Percentiles rank a stretch among this genome's conserved stretches.
phyloP scores from a whole-genome alignment of 331 rosid genomes.

The Erythrophleum ivorense region DNA sequence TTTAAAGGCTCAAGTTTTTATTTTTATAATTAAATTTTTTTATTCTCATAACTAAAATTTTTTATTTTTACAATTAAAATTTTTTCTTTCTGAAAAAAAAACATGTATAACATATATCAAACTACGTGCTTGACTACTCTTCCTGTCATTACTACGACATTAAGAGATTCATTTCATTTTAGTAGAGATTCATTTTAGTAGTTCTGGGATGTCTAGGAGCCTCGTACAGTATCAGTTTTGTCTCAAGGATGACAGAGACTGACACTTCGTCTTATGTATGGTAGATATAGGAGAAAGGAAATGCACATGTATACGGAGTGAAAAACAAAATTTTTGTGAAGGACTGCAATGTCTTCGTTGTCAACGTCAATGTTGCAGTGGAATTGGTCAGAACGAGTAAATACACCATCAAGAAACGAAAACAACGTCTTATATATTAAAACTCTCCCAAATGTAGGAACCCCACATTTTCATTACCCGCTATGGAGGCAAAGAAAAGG shows the following conservation, averaged over 20 bases:
- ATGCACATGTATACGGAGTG: background rate
- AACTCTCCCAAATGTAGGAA: background rate
- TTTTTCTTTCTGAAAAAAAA: too few species aligned
- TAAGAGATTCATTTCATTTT: too few species aligned
- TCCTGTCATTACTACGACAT: too few species aligned
- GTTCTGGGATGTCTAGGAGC: constrained; percentile 2
- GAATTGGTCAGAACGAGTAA: constrained; percentile 42
- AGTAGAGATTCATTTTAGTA: background rate
- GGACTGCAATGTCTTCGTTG: constrained; percentile 1
- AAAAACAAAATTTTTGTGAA: background rate
- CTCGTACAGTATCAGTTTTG: constrained; percentile 23
- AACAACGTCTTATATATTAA: constrained; percentile 28
- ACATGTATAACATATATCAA: too few species aligned
- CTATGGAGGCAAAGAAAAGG: constrained; percentile 35
- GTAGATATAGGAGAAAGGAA: background rate
- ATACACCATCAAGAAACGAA: constrained; percentile 4
- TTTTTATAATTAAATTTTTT: too few species aligned
- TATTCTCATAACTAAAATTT: too few species aligned
- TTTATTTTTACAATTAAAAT: too few species aligned
- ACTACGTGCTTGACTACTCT: too few species aligned
- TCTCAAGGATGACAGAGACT: constrained; percentile 10
- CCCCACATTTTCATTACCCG: constrained; percentile 38
- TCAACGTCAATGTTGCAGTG: constrained; percentile 31
- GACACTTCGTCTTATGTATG: background rate
- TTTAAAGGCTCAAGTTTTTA: too few species aligned